These are phyloP conservation scores for Cercospora beticola DNA, from an alignment of 2,329 filamentous ascomycete genomes.

Conservation along the genomic window DNA sequence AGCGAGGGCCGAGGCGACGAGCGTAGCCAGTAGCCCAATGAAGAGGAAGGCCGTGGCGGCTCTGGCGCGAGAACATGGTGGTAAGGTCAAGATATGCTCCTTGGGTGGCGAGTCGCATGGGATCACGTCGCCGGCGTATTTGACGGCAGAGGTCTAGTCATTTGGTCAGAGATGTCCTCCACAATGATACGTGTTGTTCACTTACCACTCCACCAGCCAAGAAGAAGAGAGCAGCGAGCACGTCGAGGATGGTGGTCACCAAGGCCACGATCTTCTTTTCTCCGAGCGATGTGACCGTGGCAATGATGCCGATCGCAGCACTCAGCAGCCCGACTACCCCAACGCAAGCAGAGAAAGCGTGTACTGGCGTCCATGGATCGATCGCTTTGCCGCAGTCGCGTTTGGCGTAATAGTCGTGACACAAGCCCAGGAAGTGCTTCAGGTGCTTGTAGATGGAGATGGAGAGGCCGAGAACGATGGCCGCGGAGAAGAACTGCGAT, in stretches of 20 bases:
- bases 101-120: background rate
- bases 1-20: slow-evolving; percentile 7
- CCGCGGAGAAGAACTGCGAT: slow-evolving; percentile 11
- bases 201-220: slow-evolving; percentile 21
- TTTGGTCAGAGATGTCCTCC: background rate
- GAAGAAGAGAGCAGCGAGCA: slow-evolving; percentile 20
- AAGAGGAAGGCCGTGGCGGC: slow-evolving; percentile 19
- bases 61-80: slow-evolving; percentile 4
- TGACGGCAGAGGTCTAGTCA: slow-evolving; percentile 1
- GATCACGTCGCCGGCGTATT: background rate
- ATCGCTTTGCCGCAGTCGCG: background rate
- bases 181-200: background rate
- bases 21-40: slow-evolving; percentile 9
- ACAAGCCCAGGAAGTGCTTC: background rate
- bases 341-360: slow-evolving; percentile 11
- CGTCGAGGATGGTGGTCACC: slow-evolving; percentile 9
- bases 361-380: background rate
- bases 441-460: background rate
- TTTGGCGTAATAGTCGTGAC: background rate
- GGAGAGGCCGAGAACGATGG: slow-evolving; percentile 18
- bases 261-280: slow-evolving; percentile 5
- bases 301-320: slow-evolving; percentile 12
- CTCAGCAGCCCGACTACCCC: slow-evolving; percentile 18
- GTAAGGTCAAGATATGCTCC: background rate
- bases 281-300: slow-evolving; percentile 4